Percentiles rank a stretch among this genome's conserved stretches.
These are phyloP conservation scores for Tolypocladium tundrense DNA, from an alignment of 2,329 filamentous ascomycete species.

Conservation along the genomic window DNA sequence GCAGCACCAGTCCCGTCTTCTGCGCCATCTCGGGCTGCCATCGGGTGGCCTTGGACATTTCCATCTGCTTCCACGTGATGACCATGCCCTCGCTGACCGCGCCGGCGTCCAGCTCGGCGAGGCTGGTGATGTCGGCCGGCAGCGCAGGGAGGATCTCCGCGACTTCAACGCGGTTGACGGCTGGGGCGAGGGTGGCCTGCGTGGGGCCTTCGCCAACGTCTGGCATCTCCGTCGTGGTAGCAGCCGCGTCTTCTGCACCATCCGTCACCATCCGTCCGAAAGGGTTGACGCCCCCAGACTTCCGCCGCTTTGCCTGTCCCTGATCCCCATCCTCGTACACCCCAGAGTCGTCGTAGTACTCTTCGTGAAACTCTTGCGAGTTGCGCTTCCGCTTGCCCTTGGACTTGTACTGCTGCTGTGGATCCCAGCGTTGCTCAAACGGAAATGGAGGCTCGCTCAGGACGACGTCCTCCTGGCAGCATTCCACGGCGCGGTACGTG, in stretches of 20 bases:
- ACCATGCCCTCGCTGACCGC: constrained; percentile 49
- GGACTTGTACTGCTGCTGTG: constrained; percentile 46
- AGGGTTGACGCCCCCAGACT: not conserved
- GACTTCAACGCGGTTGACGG: not conserved
- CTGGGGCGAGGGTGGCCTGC: not conserved
- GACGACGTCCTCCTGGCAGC: constrained; percentile 56
- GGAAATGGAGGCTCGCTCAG: constrained; percentile 77
- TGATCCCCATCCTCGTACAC: constrained; percentile 20
- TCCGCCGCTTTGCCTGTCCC: not conserved
- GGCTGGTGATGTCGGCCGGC: constrained; percentile 42
- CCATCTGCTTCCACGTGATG: constrained; percentile 57
- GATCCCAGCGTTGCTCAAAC: constrained; percentile 83
- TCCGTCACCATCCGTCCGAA: not conserved
- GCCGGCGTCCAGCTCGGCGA: constrained; percentile 38
- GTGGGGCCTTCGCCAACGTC: not conserved
- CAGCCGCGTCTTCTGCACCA: not conserved
- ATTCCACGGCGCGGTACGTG: constrained; percentile 71
- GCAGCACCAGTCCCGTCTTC: constrained; percentile 58
- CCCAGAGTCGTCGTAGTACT: constrained; percentile 15
- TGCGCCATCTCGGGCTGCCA: constrained; percentile 56
- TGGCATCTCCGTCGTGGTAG: constrained; percentile 2
- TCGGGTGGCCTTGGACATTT: constrained; percentile 49
- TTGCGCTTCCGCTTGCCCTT: constrained; percentile 40
- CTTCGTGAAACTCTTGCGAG: constrained; percentile 24
- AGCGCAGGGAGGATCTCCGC: constrained; percentile 53